Evolutionary conservation across 108 stramenopile genomes (phyloP), one percentile per base, ranked within the genome.

Genomic region (Ochromonas danica): DNA sequence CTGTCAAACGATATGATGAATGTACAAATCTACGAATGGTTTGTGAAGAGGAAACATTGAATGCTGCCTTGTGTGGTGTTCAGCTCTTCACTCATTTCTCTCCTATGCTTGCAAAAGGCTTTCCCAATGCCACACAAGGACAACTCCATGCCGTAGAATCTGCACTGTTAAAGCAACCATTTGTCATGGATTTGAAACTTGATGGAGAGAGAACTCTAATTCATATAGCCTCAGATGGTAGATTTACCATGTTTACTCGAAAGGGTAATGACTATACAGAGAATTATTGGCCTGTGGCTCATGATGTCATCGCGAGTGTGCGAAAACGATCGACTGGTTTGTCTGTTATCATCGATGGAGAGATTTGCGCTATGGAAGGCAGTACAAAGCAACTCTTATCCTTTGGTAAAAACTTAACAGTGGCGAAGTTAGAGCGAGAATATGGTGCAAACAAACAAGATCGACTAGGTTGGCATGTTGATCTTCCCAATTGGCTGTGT

Each of bases 161-260:
- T 14, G 72, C 72, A 10, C 6, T 75, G 40, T 6, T 6, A 51
- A 42, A 39, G 6, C 14, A 41, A 27, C 72, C 72, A 42, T 75
- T 75, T 36, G 40, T 75, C 3, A 75, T 75, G 72, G 72, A 75
- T 75, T 27, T 75, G 40, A 85, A 85, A 36, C 72, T 85, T 14
- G 84, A 85, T 43, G 84, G 84, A 40, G 84, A 85, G 42, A 45
- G 84, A 0, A 83, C 83, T 42, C 60, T 83, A 39, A 80, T 79
- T 39, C 84, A 85, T 40, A 75, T 79, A 40, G 51, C 51, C 51
- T 31, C 30, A 6, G 80, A 85, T 22, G 70, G 80, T 1, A 43
- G 42, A 61, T 77, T 83, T 38, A 81, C 28, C 62, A 83, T 80
- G 77, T 84, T 75, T 42, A 84, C 83, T 1, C 79, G 84, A 17